Evolutionary conservation across 495 filamentous ascomycete species (phyloP).

Genomic region (Penicillium parvum): DNA sequence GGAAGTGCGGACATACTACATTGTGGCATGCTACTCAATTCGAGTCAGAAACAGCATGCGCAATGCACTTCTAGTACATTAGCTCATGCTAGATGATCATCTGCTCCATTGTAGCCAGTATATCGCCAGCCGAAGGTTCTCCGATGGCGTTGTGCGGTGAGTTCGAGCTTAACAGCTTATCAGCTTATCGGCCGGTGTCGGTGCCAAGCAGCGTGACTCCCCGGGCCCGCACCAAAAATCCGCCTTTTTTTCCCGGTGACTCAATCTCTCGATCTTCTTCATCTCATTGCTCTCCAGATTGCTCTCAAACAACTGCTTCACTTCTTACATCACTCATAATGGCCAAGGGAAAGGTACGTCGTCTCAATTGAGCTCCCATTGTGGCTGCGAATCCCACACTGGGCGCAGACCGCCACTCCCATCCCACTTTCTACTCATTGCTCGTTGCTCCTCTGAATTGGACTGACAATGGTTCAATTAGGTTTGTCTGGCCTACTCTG

Average conservation of each 20-base stretch:
- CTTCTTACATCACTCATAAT: constrained; percentile 18
- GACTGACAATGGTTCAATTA: constrained; percentile 20
- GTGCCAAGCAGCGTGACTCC: constrained; percentile 25
- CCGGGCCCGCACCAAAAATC: constrained; percentile 26
- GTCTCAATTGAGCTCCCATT: constrained; percentile 1
- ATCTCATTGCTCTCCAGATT: constrained; percentile 8
- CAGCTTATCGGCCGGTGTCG: constrained; percentile 26
- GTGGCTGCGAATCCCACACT: not conserved
- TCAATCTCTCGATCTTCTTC: constrained; percentile 25
- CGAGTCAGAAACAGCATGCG: too few relatives aligned
- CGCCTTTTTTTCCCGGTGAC: constrained; percentile 30
- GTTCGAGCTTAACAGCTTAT: constrained; percentile 17
- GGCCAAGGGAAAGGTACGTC: constrained; percentile 28
- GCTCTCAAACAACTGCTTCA: constrained; percentile 2
- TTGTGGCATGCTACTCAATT: too few relatives aligned
- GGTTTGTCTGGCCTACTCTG: constrained; percentile 39
- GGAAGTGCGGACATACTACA: too few relatives aligned
- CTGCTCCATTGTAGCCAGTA: too few relatives aligned
- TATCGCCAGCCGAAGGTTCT: not conserved
- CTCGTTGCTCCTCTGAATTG: not conserved
- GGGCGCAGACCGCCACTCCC: constrained; percentile 20
- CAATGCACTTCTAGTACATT: too few relatives aligned
- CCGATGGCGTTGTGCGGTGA: constrained; percentile 1
- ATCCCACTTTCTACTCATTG: constrained; percentile 10
- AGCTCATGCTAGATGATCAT: too few relatives aligned